Base-by-base conservation (phyloP, 2,329 filamentous ascomycete species). In the Fusarium sp. region DNA sequence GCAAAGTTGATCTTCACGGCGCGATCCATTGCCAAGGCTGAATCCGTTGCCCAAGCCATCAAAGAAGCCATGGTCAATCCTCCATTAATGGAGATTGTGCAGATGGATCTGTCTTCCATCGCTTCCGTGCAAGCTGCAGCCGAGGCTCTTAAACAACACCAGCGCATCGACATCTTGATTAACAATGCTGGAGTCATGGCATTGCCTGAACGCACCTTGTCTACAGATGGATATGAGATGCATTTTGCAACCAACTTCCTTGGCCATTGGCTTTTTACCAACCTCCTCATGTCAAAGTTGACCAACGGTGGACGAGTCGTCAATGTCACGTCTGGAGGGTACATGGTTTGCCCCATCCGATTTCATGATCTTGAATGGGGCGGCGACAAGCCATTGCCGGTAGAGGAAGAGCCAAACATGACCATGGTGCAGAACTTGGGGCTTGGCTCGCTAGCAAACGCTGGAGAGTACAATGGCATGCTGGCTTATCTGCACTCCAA, bases 151-250 rank as follows among this genome's bases (percentile, higher is more conserved):
- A 2, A 25, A 13, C 20, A 58, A n/a, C 31, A 58, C 9, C 33
- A 8, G 20, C 8, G 5, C 7, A 38, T 58, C 35, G 33, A 58
- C 33, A 58, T 58, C 54, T 58, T 58, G 33, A 58, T 58, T 33
- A 58, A 58, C 10, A 58, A 58, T 27, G 54, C 54, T 18, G 54
- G 54, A 38, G 54, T 58, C 20, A 58, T 58, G 33, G 54, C 54
- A 1, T 27, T 58, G 33, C 54, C 54, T 13, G 6, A 58, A 5
- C 54, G 54, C 6, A 58, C 54, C 4, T 36, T 58, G 54, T 58
- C 54, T n/a, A 5, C 5, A 7, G 22, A 58, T n/a, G 33, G 54
- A n/a, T n/a, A 58, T 38, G 54, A 58, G 22, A 38, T 38, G 33
- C 33, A 58, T 25, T 58, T 58, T 38, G 54, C 33, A 3, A 58